Conservation (phyloP, 345 rosid genomes). For the Odontarrhena argentea region DNA sequence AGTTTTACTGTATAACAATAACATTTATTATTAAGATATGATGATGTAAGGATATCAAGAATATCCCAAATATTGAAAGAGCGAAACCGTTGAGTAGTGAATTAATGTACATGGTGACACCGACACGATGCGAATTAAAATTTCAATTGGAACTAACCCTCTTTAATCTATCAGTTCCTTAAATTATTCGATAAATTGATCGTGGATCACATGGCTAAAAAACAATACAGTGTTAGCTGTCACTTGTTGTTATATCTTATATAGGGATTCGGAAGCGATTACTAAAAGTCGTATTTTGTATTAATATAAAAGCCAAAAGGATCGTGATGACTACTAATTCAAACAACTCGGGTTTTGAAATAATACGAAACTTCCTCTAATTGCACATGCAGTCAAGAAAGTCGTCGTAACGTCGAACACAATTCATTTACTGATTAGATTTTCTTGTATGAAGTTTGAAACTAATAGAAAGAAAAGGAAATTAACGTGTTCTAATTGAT, state of each 20-base stretch:
- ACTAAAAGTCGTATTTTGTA: neutral
- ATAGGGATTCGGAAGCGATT: neutral
- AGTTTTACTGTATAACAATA: no score
- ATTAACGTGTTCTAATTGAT: no score
- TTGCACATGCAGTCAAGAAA: neutral
- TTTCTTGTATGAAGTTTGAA: no score
- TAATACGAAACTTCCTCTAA: neutral
- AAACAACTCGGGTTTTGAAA: neutral
- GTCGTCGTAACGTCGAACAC: no score
- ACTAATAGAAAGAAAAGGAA: no score
- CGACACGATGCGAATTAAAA: neutral
- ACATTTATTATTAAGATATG: no score
- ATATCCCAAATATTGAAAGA: neutral
- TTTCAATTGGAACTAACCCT: neutral
- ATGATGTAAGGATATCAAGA: neutral
- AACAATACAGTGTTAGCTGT: conserved; percentile 11
- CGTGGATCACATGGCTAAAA: conserved; percentile 15
- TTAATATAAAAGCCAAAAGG: neutral
- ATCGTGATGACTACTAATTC: neutral
- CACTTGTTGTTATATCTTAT: neutral
- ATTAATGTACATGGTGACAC: neutral
- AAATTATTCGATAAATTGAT: conserved; percentile 2
- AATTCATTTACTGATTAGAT: no score
- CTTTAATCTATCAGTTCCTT: conserved; percentile 8
- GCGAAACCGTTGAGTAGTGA: neutral